Percentiles rank a stretch among this genome's conserved stretches.
Conservation (phyloP, 768 basidiomycete species). For the Fomitopsis serialis region DNA sequence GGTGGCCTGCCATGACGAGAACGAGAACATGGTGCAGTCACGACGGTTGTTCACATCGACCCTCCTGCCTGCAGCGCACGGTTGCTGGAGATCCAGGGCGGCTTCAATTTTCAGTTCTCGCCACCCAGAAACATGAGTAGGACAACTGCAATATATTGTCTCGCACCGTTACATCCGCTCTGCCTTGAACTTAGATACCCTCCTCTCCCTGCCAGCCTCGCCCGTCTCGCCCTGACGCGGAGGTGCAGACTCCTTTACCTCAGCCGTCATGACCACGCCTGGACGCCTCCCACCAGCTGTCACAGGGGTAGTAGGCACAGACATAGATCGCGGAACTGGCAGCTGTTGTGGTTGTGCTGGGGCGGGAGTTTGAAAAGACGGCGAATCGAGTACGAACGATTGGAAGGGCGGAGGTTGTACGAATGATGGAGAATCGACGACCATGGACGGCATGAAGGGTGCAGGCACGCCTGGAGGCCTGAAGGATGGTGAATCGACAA, state of each 20-base stretch:
- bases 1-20: too few relatives aligned
- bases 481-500: slow-evolving; percentile 22
- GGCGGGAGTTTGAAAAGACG: slow-evolving; percentile 14
- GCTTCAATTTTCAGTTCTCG: too few relatives aligned
- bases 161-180: slow-evolving; percentile 14
- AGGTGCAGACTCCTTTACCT: slow-evolving; percentile 14
- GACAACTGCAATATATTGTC: background rate
- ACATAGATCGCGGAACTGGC: background rate
- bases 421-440: slow-evolving; percentile 14
- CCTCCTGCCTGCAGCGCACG: too few relatives aligned
- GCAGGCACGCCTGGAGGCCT: background rate
- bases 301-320: background rate
- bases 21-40: too few relatives aligned
- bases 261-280: slow-evolving; percentile 13
- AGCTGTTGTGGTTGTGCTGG: background rate
- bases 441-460: too few relatives aligned
- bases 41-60: too few relatives aligned
- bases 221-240: background rate
- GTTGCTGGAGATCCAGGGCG: too few relatives aligned
- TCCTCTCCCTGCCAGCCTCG: slow-evolving; percentile 8
- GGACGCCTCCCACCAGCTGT: slow-evolving; percentile 4
- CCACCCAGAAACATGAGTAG: background rate
- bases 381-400: slow-evolving; percentile 14
- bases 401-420: slow-evolving; percentile 9
- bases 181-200: slow-evolving; percentile 21